These are phyloP conservation scores for Polytrichum formosum DNA, from an alignment of 225 moss, liverwort and hornwort genomes.

Conservation along the genomic window DNA sequence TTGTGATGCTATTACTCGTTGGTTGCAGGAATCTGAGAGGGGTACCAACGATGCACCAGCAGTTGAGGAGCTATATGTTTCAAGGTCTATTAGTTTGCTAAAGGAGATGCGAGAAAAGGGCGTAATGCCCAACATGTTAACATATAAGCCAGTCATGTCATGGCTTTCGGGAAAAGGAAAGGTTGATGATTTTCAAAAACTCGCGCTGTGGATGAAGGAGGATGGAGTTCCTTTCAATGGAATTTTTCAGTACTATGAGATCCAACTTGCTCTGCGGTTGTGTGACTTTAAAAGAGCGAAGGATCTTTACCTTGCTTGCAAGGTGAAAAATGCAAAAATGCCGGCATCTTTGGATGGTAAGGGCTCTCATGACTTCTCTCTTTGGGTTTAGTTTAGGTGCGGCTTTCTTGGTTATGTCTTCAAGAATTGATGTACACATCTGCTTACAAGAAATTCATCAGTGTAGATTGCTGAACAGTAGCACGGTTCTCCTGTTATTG, in stretches of 20 bases:
- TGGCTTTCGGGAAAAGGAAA: constrained; percentile 53
- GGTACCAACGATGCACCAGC: constrained; percentile 22
- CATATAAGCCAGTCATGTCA: constrained; percentile 63
- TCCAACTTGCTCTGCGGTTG: constrained; percentile 34
- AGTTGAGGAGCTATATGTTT: constrained; percentile 28
- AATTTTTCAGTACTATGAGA: constrained; percentile 43
- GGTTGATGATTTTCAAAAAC: constrained; percentile 31
- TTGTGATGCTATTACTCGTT: not conserved
- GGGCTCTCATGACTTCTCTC: constrained; percentile 7
- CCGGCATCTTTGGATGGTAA: constrained; percentile 46
- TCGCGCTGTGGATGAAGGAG: constrained; percentile 41
- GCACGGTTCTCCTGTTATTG: too few species aligned
- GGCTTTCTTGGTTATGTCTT: constrained; percentile 5
- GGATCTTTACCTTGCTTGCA: constrained; percentile 44
- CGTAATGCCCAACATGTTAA: constrained; percentile 41
- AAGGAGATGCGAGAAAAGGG: constrained; percentile 52
- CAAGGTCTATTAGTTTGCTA: constrained; percentile 43
- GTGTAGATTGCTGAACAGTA: too few species aligned
- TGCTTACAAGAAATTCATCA: too few species aligned
- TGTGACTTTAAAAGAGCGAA: constrained; percentile 36
- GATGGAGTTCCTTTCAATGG: constrained; percentile 49
- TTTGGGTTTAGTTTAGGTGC: too few species aligned
- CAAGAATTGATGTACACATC: not conserved
- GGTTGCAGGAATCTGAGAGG: constrained; percentile 28
- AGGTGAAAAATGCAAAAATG: constrained; percentile 26